Evolutionary conservation across 495 filamentous ascomycete genomes (phyloP).

Genomic region (Penicillium manginii): DNA sequence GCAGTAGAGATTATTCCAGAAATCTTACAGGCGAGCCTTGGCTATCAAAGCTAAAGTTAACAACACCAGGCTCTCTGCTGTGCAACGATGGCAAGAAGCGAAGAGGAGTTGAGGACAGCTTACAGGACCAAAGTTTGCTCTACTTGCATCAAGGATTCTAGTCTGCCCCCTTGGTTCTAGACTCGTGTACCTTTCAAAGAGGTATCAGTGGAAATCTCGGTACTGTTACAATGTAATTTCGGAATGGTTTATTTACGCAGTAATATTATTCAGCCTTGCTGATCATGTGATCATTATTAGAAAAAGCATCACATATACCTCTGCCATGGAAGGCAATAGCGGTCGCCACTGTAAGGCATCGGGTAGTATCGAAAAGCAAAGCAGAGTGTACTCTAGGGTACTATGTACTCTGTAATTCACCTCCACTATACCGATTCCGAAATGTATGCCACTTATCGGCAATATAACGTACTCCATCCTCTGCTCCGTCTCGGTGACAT

Average conservation of each 20-base stretch:
- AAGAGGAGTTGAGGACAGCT: neutral
- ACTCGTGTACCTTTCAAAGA: constrained; percentile 8
- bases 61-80: neutral
- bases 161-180: neutral
- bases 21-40: too few species aligned
- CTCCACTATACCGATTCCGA: too few species aligned
- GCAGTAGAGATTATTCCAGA: too few species aligned
- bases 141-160: constrained; percentile 3
- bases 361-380: too few species aligned
- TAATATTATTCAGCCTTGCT: constrained; percentile 9
- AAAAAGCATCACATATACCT: constrained; percentile 10
- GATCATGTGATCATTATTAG: constrained; percentile 11
- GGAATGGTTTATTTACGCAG: constrained; percentile 7
- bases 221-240: constrained; percentile 12
- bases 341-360: constrained; percentile 5
- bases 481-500: neutral
- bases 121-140: neutral
- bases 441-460: neutral
- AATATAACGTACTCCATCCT: neutral
- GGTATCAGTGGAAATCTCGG: constrained; percentile 5
- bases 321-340: constrained; percentile 9
- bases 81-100: neutral
- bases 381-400: too few species aligned
- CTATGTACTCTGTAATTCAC: too few species aligned
- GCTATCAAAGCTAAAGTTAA: too few species aligned